Base-by-base conservation (phyloP, 2,329 filamentous ascomycete genomes). In the Periconia macrospinosa region DNA sequence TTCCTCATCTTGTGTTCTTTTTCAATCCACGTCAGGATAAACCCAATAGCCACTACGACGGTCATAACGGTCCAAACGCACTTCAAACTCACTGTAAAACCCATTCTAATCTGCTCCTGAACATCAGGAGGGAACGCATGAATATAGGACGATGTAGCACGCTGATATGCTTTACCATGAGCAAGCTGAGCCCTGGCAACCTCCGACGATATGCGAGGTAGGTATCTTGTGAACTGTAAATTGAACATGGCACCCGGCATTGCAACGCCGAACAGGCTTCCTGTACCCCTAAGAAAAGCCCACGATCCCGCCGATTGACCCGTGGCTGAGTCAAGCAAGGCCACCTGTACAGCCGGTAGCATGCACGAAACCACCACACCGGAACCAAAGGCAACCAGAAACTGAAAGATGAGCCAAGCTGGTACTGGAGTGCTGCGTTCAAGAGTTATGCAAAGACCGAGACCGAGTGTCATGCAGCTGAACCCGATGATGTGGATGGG, bases 61-160 rank as follows among this genome's bases (percentile, higher is more conserved):
- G 75, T 61, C 10, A 69, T 69, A 1, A 77, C 61, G 3, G 73
- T 57, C 73, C 76, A 79, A 1, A 76, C 68, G n/a, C 58, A 56
- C 45, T 62, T 69, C 41, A 79, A 57, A 1, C 70, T 66, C 30
- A 69, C 54, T 0, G 65, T 63, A 52, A 74, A 79, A 1, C 71
- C 68, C 1, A 54, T 47, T 1, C 71, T 52, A 3, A 79, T 70
- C 48, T 77, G 60, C 0, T 47, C 30, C 19, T 63, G 54, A 1
- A 57, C 55, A 0, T n/a, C 30, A 0, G 52, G 11, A 0, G 57
- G 59, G 19, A 69, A 70, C 10, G 46, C 58, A 1, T 33, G 27
- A 13, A 68, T 50, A 41, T 69, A 67, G 9, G 54, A 56, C 0
- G 60, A 53, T 0, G 63, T 58, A 5, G 66, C 69, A 7, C 55